Conservation (phyloP, 2,329 filamentous ascomycete genomes). For the Fusarium sp. region DNA sequence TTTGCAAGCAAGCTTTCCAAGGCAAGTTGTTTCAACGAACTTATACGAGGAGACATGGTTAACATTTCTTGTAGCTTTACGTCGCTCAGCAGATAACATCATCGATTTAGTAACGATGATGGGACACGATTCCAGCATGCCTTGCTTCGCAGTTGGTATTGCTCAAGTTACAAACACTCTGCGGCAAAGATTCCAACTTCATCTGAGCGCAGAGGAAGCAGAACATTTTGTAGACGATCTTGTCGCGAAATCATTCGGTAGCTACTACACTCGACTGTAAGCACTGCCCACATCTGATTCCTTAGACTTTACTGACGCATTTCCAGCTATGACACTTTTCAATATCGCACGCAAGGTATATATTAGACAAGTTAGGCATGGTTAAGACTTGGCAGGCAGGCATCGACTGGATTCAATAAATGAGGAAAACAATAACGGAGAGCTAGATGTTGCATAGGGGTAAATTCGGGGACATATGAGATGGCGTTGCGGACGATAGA, state of each 20-base stretch:
- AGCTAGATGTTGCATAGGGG: slow-evolving; percentile 31
- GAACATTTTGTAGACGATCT: slow-evolving; percentile 85
- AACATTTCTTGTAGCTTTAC: slow-evolving; percentile 65
- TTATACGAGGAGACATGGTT: slow-evolving; percentile 1
- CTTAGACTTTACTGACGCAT: slow-evolving; percentile 13
- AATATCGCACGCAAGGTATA: slow-evolving; percentile 89
- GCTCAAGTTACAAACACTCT: slow-evolving; percentile 75
- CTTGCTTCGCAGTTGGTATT: slow-evolving; percentile 82
- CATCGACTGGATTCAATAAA: slow-evolving; percentile 23
- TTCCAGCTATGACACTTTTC: slow-evolving; percentile 83
- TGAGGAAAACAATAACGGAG: slow-evolving; percentile 9
- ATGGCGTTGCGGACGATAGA: slow-evolving; percentile 48
- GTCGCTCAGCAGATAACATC: slow-evolving; percentile 82
- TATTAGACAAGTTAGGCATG: slow-evolving; percentile 65
- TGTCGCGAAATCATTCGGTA: slow-evolving; percentile 83
- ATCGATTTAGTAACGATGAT: slow-evolving; percentile 87
- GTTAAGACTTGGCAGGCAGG: slow-evolving; percentile 12
- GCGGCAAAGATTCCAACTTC: slow-evolving; percentile 81
- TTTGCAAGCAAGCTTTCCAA: slow-evolving; percentile 88
- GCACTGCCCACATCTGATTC: slow-evolving; percentile 48
- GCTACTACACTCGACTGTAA: slow-evolving; percentile 88
- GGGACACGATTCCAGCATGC: slow-evolving; percentile 86
- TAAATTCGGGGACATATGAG: slow-evolving; percentile 42
- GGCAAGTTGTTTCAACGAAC: slow-evolving; percentile 58
- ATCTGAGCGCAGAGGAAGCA: slow-evolving; percentile 84